Conservation (phyloP, 2,329 filamentous ascomycete genomes). For the Juglanconis juglandina region DNA sequence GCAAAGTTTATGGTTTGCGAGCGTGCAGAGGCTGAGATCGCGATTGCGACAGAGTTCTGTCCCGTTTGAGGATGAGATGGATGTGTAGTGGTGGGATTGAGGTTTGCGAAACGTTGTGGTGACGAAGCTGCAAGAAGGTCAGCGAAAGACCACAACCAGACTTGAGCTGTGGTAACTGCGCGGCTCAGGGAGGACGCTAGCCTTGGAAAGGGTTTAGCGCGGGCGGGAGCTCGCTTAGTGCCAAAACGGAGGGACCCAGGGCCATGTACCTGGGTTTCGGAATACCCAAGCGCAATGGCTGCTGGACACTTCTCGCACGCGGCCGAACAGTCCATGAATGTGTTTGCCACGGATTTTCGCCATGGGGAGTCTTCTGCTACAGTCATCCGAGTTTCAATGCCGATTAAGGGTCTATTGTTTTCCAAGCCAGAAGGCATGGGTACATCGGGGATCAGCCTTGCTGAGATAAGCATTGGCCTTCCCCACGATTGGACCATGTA, state of each 20-base stretch:
- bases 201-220: neutral
- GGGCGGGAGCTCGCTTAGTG: neutral
- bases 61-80: neutral
- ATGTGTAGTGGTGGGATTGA: neutral
- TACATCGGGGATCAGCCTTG: too few species aligned
- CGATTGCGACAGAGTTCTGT: neutral
- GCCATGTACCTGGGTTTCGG: neutral
- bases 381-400: too few species aligned
- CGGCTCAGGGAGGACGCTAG: neutral
- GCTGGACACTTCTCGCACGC: neutral
- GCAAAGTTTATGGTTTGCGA: neutral
- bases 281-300: neutral
- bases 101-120: neutral
- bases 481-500: too few species aligned
- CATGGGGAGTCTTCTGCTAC: too few species aligned
- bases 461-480: too few species aligned
- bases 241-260: neutral
- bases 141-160: neutral
- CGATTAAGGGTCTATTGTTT: neutral
- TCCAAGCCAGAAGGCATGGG: neutral
- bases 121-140: neutral
- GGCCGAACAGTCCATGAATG: too few species aligned
- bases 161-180: neutral
- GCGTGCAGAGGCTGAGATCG: neutral
- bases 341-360: too few species aligned